Conservation (phyloP, 2,329 filamentous ascomycete species). For the Paracoccidioides brasiliensis region DNA sequence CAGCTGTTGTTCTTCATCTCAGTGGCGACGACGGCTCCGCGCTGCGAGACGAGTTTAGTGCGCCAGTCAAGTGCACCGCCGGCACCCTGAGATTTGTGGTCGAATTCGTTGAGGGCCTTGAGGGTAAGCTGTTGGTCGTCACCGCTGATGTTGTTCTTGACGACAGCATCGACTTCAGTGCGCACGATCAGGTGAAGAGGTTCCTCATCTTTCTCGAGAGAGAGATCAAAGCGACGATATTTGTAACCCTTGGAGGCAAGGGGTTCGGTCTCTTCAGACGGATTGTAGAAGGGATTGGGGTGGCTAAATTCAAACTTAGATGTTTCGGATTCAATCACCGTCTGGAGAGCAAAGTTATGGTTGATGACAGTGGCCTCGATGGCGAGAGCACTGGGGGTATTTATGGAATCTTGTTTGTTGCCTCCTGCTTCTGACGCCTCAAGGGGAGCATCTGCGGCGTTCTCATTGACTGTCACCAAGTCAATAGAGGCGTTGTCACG, state of each 20-base stretch:
- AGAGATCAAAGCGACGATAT: constrained; percentile 93
- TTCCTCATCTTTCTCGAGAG: constrained; percentile 79
- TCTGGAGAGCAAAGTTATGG: constrained; percentile 97
- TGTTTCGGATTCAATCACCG: constrained; percentile 67
- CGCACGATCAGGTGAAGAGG: constrained; percentile 86
- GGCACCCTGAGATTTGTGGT: constrained; percentile 91
- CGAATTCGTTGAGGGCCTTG: constrained; percentile 97
- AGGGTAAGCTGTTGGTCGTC: constrained; percentile 85
- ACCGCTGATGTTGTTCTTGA: constrained; percentile 85
- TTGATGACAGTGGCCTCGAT: constrained; percentile 99
- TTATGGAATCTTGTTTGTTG: constrained; percentile 75
- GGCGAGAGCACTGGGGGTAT: constrained; percentile 83
- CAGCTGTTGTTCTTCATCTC: constrained; percentile 99
- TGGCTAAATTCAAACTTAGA: constrained; percentile 72
- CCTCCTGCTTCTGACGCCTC: constrained; percentile 58
- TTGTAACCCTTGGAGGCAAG: constrained; percentile 95
- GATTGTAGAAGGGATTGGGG: constrained; percentile 95
- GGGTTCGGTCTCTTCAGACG: constrained; percentile 81
- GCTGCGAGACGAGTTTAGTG: constrained; percentile 82
- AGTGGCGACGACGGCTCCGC: constrained; percentile 92
- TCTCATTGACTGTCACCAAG: constrained; percentile 98
- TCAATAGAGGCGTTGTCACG: constrained; percentile 87
- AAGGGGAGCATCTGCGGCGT: constrained; percentile 85
- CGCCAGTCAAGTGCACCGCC: constrained; percentile 95
- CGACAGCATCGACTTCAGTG: constrained; percentile 86